Base-by-base conservation (phyloP, 306 rosid genomes). In the Alnus rubra region DNA sequence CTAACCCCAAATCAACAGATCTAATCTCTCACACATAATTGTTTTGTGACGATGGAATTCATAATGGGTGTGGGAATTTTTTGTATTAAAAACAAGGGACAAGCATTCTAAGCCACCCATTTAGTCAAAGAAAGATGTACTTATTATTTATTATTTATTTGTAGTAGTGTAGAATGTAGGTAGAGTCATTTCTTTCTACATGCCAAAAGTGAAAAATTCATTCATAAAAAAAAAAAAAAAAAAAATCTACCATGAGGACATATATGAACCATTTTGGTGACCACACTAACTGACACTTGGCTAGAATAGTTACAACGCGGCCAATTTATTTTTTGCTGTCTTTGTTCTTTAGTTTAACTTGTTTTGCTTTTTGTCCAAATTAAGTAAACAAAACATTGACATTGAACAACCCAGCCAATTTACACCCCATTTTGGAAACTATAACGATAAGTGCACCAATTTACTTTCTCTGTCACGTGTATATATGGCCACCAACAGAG, bases 41-140 rank as follows among this genome's bases (percentile, higher is more conserved):
- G 51, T 67, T 42, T 33, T 68, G 31, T 16, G 72, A 67, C 18
- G 42, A 7, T 1, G 9, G 33, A 44, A 69, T 44, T 55, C 52
- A 47, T 45, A 71, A 51, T 59, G 71, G 82, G 12, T 33, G 62
- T 31, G 62, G 71, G 9, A 78, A 71, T 7, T 47, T 47, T 59
- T 35, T 71, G 60, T 68, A 8, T 78, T 7, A 33, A 0, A 49
- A 19, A 31, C 28, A 64, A 8, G 45, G 70, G 72, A 68, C 50
- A 68, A 42, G 15, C 8, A 16, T 42, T 68, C 50, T 18, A 42
- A n/a, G 31, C 33, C 51, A 3, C 16, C 31, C n/a, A 54, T 33
- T 42, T 30, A 59, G 72, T 78, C 71, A 58, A 71, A 71, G 14
- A 48, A 56, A 7, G 62, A 56, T 59, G 18, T 19, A 2, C 1